phyloP scores from a whole-genome alignment of 352 stramenopile species.

The Blastocystis sp. region DNA sequence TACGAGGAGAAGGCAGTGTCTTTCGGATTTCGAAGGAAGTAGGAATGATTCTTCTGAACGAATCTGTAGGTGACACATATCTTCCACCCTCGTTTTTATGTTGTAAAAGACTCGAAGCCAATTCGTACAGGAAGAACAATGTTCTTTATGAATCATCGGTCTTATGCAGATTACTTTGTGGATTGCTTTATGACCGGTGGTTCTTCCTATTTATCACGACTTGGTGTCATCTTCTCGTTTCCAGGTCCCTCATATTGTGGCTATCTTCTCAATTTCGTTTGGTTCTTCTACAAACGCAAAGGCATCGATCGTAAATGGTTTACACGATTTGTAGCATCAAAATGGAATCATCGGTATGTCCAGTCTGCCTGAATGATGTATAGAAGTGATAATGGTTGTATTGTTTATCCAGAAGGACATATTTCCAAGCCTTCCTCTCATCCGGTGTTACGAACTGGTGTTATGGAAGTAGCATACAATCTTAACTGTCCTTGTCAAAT shows the following conservation, averaged over 20 bases:
- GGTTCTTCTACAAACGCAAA: slow-evolving; percentile 55
- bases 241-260: slow-evolving; percentile 44
- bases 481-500: slow-evolving; percentile 61
- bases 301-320: slow-evolving; percentile 54
- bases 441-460: slow-evolving; percentile 20
- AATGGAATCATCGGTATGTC: slow-evolving; percentile 31
- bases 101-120: slow-evolving; percentile 2
- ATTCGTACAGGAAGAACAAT: slow-evolving; percentile 50
- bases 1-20: slow-evolving; percentile 40
- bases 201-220: slow-evolving; percentile 47
- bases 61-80: slow-evolving; percentile 36
- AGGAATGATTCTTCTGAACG: not conserved
- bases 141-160: slow-evolving; percentile 59
- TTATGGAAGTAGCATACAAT: slow-evolving; percentile 62
- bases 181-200: slow-evolving; percentile 54
- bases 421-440: not conserved
- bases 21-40: slow-evolving; percentile 56
- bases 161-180: slow-evolving; percentile 52
- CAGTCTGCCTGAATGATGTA: not conserved
- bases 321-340: slow-evolving; percentile 38
- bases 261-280: slow-evolving; percentile 54
- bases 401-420: slow-evolving; percentile 55
- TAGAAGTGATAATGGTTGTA: slow-evolving; percentile 45
- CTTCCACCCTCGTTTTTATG: slow-evolving; percentile 52
- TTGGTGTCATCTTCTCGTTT: slow-evolving; percentile 24